phyloP scores from a whole-genome alignment of 495 filamentous ascomycete genomes.

The Hypomontagnella monticulosa region DNA sequence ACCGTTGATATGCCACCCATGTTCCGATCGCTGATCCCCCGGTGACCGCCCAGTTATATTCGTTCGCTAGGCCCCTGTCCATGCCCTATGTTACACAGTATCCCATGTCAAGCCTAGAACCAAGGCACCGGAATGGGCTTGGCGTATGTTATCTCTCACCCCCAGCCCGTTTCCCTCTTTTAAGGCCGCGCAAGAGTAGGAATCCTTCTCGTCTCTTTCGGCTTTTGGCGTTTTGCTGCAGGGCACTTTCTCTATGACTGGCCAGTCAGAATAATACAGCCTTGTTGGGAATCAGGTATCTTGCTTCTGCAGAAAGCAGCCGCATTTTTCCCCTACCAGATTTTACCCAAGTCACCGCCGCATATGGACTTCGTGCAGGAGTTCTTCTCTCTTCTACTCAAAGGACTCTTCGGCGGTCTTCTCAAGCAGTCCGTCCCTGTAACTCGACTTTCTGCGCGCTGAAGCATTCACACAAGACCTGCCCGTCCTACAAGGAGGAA shows the following conservation, averaged over 20 bases:
- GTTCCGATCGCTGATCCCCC: conserved; percentile 25
- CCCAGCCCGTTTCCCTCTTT: neutral
- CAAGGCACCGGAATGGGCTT: conserved; percentile 34
- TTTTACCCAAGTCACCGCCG: neutral
- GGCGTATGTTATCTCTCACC: conserved; percentile 31
- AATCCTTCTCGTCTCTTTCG: conserved; percentile 3
- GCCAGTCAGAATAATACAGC: conserved; percentile 16
- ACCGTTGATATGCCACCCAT: conserved; percentile 7
- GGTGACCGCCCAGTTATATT: conserved; percentile 17
- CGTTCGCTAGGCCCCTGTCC: neutral
- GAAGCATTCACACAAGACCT: neutral
- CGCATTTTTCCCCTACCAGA: neutral
- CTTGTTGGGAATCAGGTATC: neutral
- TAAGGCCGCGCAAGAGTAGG: conserved; percentile 20
- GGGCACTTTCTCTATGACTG: conserved; percentile 15
- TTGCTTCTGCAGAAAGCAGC: conserved; percentile 10
- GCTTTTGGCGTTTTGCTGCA: conserved; percentile 22
- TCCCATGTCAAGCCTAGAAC: conserved; percentile 17
- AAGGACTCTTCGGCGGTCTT: conserved; percentile 35
- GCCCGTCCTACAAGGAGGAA: neutral
- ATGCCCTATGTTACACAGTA: conserved; percentile 6
- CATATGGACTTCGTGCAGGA: conserved; percentile 53
- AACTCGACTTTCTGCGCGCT: conserved; percentile 17
- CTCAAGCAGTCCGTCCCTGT: neutral
- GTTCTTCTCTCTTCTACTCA: conserved; percentile 57